These are phyloP conservation scores for Rutstroemia sp. DNA, from an alignment of 2,329 filamentous ascomycete species.

Conservation along the genomic window DNA sequence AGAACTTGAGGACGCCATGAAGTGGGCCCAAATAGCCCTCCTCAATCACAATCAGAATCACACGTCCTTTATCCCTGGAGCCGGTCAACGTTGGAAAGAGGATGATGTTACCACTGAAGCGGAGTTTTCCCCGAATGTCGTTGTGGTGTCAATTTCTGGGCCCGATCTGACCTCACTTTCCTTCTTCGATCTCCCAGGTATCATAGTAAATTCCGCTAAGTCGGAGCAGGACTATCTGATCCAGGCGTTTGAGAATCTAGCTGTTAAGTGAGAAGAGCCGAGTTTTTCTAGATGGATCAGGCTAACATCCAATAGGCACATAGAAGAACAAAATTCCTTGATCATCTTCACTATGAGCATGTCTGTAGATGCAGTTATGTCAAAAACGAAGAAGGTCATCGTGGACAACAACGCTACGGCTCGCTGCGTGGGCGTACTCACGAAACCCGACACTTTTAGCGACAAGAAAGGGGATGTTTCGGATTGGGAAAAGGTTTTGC, in stretches of 20 bases:
- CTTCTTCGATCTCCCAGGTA: slow-evolving; percentile 79
- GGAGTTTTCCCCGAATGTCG: slow-evolving; percentile 76
- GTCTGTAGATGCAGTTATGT: slow-evolving; percentile 71
- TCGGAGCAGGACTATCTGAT: slow-evolving; percentile 60
- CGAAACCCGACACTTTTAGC: slow-evolving; percentile 71
- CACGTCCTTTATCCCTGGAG: slow-evolving; percentile 35
- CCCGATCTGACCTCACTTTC: slow-evolving; percentile 65
- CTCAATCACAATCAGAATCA: slow-evolving; percentile 55
- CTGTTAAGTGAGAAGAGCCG: slow-evolving; percentile 35
- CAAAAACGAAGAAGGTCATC: slow-evolving; percentile 60
- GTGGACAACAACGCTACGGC: slow-evolving; percentile 45
- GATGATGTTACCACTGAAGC: slow-evolving; percentile 34
- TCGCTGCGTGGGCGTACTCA: slow-evolving; percentile 69
- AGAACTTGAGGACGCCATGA: slow-evolving; percentile 60
- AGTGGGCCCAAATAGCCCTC: slow-evolving; percentile 70
- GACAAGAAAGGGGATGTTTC: slow-evolving; percentile 32
- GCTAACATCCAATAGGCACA: slow-evolving; percentile 40
- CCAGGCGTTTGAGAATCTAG: slow-evolving; percentile 62
- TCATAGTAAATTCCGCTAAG: slow-evolving; percentile 63
- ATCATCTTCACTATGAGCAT: slow-evolving; percentile 73
- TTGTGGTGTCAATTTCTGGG: slow-evolving; percentile 67
- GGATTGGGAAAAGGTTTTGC: slow-evolving; percentile 59
- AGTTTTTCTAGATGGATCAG: neutral
- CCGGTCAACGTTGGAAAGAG: slow-evolving; percentile 28
- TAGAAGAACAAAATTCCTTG: slow-evolving; percentile 61